phyloP scores from a whole-genome alignment of 108 stramenopile genomes.

The Skeletonema potamos region DNA sequence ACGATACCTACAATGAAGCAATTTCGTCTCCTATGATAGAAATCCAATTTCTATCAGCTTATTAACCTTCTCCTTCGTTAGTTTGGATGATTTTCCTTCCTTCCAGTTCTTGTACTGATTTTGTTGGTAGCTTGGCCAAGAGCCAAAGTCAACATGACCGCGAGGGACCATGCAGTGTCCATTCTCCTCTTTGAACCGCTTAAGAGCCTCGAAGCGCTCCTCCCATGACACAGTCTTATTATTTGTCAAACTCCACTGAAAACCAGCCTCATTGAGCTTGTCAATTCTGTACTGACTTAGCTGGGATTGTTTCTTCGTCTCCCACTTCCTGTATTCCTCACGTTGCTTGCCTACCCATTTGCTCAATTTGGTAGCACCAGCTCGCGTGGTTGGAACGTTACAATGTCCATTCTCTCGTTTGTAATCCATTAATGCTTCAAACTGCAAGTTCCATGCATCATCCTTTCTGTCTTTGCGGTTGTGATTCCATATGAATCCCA shows the following conservation, averaged over 20 bases:
- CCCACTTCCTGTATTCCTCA: constrained; percentile 45
- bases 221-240: constrained; percentile 48
- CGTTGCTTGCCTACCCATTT: constrained; percentile 51
- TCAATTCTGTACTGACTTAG: constrained; percentile 31
- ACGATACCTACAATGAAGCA: too few species aligned
- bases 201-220: constrained; percentile 42
- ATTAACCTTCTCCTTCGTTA: constrained; percentile 51
- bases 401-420: constrained; percentile 11
- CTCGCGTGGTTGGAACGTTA: constrained; percentile 37
- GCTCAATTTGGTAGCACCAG: constrained; percentile 23
- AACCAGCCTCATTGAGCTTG: constrained; percentile 38
- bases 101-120: constrained; percentile 51
- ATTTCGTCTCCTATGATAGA: neutral
- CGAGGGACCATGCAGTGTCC: constrained; percentile 41
- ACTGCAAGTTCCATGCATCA: constrained; percentile 21
- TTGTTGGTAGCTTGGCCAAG: constrained; percentile 58
- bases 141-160: constrained; percentile 36
- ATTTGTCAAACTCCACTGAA: constrained; percentile 38
- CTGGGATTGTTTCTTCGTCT: constrained; percentile 39
- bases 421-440: constrained; percentile 1
- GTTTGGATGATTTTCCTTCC: constrained; percentile 39
- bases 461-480: constrained; percentile 32
- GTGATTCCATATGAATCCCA: constrained; percentile 53
- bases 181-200: constrained; percentile 35
- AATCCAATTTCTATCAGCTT: constrained; percentile 56